Conservation (phyloP, 1,284 basidiomycete genomes). For the Sanghuangporus baumii region DNA sequence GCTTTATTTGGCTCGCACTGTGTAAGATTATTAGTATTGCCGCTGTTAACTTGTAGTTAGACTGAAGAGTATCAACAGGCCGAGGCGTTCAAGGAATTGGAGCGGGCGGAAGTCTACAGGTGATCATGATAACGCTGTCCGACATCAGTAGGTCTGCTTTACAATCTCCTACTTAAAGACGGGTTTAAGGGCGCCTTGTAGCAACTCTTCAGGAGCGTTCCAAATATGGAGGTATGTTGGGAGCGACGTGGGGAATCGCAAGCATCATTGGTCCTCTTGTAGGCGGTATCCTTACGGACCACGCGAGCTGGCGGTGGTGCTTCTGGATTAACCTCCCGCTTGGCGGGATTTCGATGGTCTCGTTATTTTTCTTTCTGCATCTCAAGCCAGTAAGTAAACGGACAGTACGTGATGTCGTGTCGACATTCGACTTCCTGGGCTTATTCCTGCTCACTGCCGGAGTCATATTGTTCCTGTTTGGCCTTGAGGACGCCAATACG, state of each 20-base stretch:
- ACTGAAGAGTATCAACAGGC: conserved; percentile 19
- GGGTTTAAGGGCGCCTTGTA: background rate
- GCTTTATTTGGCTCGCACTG: conserved; percentile 35
- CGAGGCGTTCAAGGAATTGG: conserved; percentile 50
- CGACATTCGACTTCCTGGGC: conserved; percentile 43
- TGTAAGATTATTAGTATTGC: background rate
- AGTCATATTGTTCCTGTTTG: conserved; percentile 41
- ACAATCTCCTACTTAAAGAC: background rate
- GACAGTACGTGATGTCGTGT: conserved; percentile 27
- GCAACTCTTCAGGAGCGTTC: conserved; percentile 25
- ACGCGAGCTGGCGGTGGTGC: conserved; percentile 33
- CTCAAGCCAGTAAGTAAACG: conserved; percentile 26
- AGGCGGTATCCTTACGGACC: conserved; percentile 21
- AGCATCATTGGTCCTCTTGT: conserved; percentile 39
- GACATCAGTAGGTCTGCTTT: conserved; percentile 24
- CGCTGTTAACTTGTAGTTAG: background rate
- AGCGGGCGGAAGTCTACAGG: conserved; percentile 32
- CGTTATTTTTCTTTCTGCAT: conserved; percentile 28
- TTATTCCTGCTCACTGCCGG: conserved; percentile 38
- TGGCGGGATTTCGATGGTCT: conserved; percentile 34
- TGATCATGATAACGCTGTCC: conserved; percentile 29
- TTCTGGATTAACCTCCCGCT: conserved; percentile 36
- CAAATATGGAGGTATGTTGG: conserved; percentile 34
- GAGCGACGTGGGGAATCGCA: conserved; percentile 37
- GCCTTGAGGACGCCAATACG: conserved; percentile 20